Base-by-base conservation (phyloP, 805 yeast genomes). In the Starmerella riodocensis region DNA sequence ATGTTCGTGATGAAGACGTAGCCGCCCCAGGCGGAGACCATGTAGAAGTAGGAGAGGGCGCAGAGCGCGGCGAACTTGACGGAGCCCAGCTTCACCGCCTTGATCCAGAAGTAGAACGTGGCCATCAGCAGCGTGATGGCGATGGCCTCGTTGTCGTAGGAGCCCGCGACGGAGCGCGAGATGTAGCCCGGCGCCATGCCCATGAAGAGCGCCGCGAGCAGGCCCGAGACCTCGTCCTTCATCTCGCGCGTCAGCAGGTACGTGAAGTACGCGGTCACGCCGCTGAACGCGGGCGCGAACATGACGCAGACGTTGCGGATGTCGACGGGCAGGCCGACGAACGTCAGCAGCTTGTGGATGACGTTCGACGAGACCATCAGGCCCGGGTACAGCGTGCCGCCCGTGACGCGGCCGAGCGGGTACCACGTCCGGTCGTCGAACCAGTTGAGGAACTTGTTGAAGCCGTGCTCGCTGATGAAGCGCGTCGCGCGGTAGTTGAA, bases 11-110 rank as follows among this genome's bases (percentile, higher is more conserved):
- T 93, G 68, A 91, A 91, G 37, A 93, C 99, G 58, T 91, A 91
- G 21, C 99, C 99, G 67, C 99, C 99, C 96, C 99, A 86, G 11
- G 99, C 98, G 34, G 93, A 77, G 37, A 91, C 99, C 99, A 91
- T 91, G 69, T 91, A 91, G 63, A 93, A 91, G 66, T 93, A 91
- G 53, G 76, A 79, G 25, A 84, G 58, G 1, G 98, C 93, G 22
- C 96, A 76, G 51, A 79, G 64, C 2, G 88, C 67, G 9, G 84
- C 91, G 67, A 76, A 83, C 49, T 82, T 70, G 14, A 86, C 76
- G 1, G 94, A 82, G 33, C 98, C 99, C 29, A 79, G 67, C 61
- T 88, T 88, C 61, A 83, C 72, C 11, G 95, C 78, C 64, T 85
- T 86, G 62, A 91, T 79, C 99, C 99, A 91, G 44, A 84, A 70